Conservation (phyloP, 306 rosid species). For the Chamaecrista fasciculata region DNA sequence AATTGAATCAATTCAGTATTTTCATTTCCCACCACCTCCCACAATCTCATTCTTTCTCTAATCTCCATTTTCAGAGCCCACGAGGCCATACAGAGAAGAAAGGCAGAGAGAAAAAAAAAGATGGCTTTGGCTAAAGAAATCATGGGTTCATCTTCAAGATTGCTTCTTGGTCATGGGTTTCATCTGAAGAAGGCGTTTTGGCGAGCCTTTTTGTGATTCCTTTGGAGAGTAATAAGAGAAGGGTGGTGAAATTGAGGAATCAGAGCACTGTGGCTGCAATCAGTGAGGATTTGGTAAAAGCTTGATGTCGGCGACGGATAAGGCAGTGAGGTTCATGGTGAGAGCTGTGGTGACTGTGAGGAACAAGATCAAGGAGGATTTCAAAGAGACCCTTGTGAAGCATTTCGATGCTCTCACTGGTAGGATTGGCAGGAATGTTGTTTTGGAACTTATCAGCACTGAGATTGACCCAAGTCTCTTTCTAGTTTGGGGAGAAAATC, state of each 20-base stretch:
- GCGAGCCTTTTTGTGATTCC: slow-evolving; percentile 39
- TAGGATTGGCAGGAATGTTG: slow-evolving; percentile 74
- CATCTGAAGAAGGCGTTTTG: slow-evolving; percentile 24
- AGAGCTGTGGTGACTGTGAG: slow-evolving; percentile 84
- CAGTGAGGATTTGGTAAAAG: slow-evolving; percentile 59
- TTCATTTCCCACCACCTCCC: background rate
- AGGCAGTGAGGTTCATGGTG: slow-evolving; percentile 65
- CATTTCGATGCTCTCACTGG: slow-evolving; percentile 74
- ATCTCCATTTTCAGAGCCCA: background rate
- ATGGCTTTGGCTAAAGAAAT: slow-evolving; percentile 66
- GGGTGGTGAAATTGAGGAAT: slow-evolving; percentile 36
- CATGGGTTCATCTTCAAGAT: slow-evolving; percentile 44
- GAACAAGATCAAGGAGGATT: slow-evolving; percentile 82
- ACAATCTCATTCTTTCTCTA: background rate
- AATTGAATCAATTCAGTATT: too few relatives aligned
- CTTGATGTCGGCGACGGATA: slow-evolving; percentile 35
- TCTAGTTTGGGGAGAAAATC: too few relatives aligned
- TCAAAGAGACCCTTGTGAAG: slow-evolving; percentile 62
- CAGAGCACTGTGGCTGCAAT: slow-evolving; percentile 64
- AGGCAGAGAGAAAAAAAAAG: background rate
- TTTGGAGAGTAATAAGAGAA: slow-evolving; percentile 32
- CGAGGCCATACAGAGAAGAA: background rate
- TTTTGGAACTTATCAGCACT: slow-evolving; percentile 72
- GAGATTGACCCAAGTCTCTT: slow-evolving; percentile 51
- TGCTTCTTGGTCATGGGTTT: slow-evolving; percentile 26